Evolutionary conservation across 805 yeast genomes (phyloP), one percentile per base, ranked within the genome.

Genomic region (Ogataea saltuana): DNA sequence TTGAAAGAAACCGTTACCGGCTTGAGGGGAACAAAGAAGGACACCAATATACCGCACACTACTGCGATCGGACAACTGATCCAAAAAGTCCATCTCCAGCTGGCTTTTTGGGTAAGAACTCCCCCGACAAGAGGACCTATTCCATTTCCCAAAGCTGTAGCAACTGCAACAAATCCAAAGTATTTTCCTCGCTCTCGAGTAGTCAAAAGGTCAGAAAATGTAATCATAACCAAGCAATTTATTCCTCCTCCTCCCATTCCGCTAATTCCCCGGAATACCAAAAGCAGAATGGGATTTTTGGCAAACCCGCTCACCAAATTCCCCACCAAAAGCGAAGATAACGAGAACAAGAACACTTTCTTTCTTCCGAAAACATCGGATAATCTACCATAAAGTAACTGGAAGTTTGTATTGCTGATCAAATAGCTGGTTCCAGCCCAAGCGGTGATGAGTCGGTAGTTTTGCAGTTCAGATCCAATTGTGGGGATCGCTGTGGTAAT

Each of bases 71-170:
- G 79, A 15, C 74, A 61, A 54, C 74, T 61, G 37, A 71, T 56
- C 54, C 73, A 75, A 51, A 76, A 80, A 43, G 77, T 74, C 59
- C 74, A 68, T 41, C 81, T 64, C 85, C 85, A 80, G 4, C 60
- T 47, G 2, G 72, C 67, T 30, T 59, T 54, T 42, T 68, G 60
- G 6, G 75, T 66, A 45, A 76, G 68, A 0, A 68, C 73, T n/a
- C 81, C 75, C 65, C 79, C 78, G 6, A 77, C 51, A 29, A 80
- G 67, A 0, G 85, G 85, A 0, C 83, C 85, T 12, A 72, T 54
- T 6, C 74, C 72, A 48, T 76, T 74, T 2, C 81, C 81, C 10
- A 72, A 27, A 0, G 80, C 78, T 12, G 75, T 71, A 28, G 70
- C 65, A 1, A 74, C 54, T 1, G 81, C 82, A 30, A 76, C 59